Evolutionary conservation across 2,329 filamentous ascomycete genomes (phyloP).

Genomic region (Pseudocercospora fuligena): DNA sequence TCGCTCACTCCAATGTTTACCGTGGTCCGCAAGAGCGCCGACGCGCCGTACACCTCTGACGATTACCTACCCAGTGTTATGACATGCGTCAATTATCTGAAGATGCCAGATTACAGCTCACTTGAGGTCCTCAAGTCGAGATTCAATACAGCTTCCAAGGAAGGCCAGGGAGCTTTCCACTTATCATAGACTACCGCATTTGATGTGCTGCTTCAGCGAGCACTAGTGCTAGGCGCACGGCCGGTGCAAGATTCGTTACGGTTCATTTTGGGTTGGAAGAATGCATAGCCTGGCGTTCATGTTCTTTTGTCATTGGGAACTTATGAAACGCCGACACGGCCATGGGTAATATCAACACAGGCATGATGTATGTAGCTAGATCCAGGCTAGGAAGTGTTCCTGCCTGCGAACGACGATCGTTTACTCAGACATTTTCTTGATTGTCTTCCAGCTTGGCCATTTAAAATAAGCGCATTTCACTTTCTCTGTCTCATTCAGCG

Average conservation of each 20-base stretch:
- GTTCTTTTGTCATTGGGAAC: neutral
- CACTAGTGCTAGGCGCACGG: neutral
- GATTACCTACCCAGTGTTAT: conserved; percentile 99
- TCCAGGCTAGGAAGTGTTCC: neutral
- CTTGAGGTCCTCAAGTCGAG: conserved; percentile 77
- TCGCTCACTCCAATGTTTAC: conserved; percentile 97
- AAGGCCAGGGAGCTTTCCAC: conserved; percentile 97
- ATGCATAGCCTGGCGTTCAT: conserved; percentile 11
- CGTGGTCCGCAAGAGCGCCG: conserved; percentile 98
- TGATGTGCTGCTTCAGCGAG: neutral
- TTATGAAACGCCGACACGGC: conserved; percentile 7
- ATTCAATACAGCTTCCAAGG: conserved; percentile 83
- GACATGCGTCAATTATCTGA: conserved; percentile 99
- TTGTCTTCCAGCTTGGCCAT: neutral
- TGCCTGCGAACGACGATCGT: conserved; percentile 8
- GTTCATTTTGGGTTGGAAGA: conserved; percentile 10
- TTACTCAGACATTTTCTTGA: neutral
- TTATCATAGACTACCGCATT: conserved; percentile 51
- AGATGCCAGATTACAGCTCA: conserved; percentile 90
- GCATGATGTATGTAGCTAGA: conserved; percentile 8
- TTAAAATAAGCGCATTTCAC: too few relatives aligned
- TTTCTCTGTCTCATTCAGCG: neutral
- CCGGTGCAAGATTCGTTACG: neutral
- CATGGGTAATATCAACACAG: conserved; percentile 4
- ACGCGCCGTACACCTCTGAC: conserved; percentile 88